A percentile compares a stretch with the other conserved stretches of the same genome.
phyloP scores from a whole-genome alignment of 1,284 basidiomycete species.

The Coniophora puteana region DNA sequence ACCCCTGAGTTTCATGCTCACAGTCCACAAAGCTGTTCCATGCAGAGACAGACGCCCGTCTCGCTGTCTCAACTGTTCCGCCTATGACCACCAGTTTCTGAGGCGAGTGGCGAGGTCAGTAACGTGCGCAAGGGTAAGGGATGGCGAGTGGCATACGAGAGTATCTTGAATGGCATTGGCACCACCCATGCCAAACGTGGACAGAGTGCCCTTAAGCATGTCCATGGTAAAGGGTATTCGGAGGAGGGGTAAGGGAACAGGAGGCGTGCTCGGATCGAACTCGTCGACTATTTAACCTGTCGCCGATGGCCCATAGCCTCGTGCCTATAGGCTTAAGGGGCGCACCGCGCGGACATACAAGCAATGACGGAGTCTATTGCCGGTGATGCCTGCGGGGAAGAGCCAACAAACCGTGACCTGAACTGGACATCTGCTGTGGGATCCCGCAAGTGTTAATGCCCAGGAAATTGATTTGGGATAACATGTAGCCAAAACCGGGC shows the following conservation, averaged over 20 bases:
- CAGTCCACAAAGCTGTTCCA: conserved; percentile 87
- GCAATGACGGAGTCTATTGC: conserved; percentile 24
- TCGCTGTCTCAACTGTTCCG: conserved; percentile 73
- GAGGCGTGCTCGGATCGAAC: conserved; percentile 14
- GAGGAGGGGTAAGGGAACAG: conserved; percentile 16
- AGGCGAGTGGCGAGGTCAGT: neutral
- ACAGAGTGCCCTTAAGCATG: conserved; percentile 53
- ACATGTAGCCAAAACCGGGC: too few relatives aligned
- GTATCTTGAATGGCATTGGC: conserved; percentile 61
- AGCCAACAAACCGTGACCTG: too few relatives aligned
- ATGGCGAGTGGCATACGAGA: conserved; percentile 35
- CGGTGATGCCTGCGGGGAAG: too few relatives aligned
- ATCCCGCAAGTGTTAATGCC: too few relatives aligned
- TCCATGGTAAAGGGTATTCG: conserved; percentile 44
- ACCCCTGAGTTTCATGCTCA: conserved; percentile 33
- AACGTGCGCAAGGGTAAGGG: neutral
- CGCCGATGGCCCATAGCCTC: too few relatives aligned
- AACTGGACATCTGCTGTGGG: too few relatives aligned
- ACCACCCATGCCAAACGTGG: conserved; percentile 50
- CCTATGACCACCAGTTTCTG: conserved; percentile 80
- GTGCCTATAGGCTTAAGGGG: conserved; percentile 27
- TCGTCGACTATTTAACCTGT: too few relatives aligned
- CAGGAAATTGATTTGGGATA: too few relatives aligned
- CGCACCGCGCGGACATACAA: too few relatives aligned
- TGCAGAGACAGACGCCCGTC: conserved; percentile 70